phyloP scores from a whole-genome alignment of 2,329 filamentous ascomycete species.

The Neonectria sp. region DNA sequence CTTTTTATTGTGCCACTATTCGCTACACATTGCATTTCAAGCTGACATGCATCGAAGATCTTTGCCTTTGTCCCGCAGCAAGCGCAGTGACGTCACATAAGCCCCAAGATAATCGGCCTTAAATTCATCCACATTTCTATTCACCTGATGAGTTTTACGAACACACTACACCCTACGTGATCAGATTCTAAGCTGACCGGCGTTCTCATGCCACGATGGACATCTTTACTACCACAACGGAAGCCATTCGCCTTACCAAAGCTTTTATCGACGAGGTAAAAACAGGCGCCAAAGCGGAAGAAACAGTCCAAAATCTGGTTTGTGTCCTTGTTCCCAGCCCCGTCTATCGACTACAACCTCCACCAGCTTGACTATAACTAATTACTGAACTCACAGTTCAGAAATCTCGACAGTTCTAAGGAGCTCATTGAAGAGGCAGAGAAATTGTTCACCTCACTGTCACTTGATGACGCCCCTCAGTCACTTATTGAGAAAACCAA shows the following conservation, averaged over 20 bases:
- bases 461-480: background rate
- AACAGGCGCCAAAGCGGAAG: background rate
- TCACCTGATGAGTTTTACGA: background rate
- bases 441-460: background rate
- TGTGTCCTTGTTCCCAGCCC: background rate
- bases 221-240: background rate
- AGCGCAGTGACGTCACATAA: background rate
- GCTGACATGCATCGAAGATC: background rate
- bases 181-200: background rate
- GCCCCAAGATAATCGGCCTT: background rate
- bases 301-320: background rate
- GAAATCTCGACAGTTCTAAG: background rate
- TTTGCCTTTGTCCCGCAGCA: background rate
- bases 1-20: background rate
- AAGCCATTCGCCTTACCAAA: background rate
- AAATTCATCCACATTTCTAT: background rate
- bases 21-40: background rate
- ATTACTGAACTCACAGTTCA: background rate
- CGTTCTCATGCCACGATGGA: background rate
- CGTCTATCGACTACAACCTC: background rate
- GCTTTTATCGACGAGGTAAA: background rate
- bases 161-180: background rate
- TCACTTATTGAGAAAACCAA: background rate
- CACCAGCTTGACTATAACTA: background rate
- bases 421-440: background rate